Evolutionary conservation across 441 rosid genomes (phyloP), one percentile per base, ranked within the genome.

Genomic region (Brassica hybrid): DNA sequence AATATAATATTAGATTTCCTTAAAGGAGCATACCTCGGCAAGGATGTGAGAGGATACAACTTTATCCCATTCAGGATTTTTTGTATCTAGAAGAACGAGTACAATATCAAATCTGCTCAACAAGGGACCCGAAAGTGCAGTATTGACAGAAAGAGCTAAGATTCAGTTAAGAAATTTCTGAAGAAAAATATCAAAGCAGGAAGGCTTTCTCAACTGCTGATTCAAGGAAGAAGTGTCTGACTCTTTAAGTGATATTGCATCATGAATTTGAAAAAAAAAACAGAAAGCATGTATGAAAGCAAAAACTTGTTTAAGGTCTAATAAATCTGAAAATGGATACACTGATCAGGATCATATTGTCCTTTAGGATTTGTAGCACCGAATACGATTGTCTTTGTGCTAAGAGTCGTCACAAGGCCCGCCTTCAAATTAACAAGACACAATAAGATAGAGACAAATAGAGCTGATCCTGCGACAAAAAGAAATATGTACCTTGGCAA

Each of bases 301-400:
- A 6, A 7, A 74, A 69, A 10, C 52, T 12, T n/a, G n/a, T n/a
- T n/a, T n/a, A n/a, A n/a, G n/a, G n/a, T 50, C 18, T 60, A 30
- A 67, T 71, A 38, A 11, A 70, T 79, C 72, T 66, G 69, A n/a
- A 67, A 79, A 81, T 60, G 48, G 96, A 90, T 93, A 93, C 98
- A 80, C 76, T 92, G 99, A 67, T 88, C 92, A 59, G 97, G 98
- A 85, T 96, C 99, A 85, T 93, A 96, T 48, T 93, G 95, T 50
- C 99, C 99, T 87, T 93, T 96, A 59, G 98, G 97, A 90, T 96
- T 96, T 82, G 99, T 93, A 9, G 99, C 99, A 64, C 99, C 98
- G 72, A 93, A 92, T 64, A 93, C 96, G 25, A 92, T 82, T 77
- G 99, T 93, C 84, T 84, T 89, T 17, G 98, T 96, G 85, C 90